These are phyloP conservation scores for Dioscorea alata DNA, from an alignment of 106 monocot species.

Conservation along the genomic window DNA sequence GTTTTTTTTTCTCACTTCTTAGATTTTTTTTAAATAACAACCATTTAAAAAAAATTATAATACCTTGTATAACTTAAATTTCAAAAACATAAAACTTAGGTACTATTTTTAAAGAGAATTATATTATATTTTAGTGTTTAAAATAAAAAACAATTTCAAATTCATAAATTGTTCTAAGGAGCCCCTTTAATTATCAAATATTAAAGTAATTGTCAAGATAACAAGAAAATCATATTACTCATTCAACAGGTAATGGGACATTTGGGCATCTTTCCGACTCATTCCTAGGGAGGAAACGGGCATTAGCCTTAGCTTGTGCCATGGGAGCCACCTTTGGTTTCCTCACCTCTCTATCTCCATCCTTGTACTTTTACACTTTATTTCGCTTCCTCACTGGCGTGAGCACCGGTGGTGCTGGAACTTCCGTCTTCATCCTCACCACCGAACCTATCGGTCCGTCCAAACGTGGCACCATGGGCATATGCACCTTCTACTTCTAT, in stretches of 20 bases:
- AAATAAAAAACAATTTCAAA: no score
- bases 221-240: neutral
- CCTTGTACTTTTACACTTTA: neutral
- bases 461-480: conserved; percentile 3
- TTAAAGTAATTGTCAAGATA: neutral
- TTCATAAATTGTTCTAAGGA: no score
- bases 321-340: conserved; percentile 7
- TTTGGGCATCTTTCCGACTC: conserved; percentile 24
- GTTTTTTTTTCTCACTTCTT: no score
- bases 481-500: conserved; percentile 22
- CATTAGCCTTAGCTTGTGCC: conserved; percentile 7
- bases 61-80: no score
- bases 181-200: neutral
- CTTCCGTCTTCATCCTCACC: conserved; percentile 17
- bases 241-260: conserved; percentile 17
- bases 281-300: conserved; percentile 15
- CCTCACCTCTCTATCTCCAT: conserved; percentile 1
- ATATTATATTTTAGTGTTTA: no score
- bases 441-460: conserved; percentile 21
- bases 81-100: no score
- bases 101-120: no score
- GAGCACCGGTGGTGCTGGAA: conserved; percentile 8
- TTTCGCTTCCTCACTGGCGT: conserved; percentile 14
- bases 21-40: no score
- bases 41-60: no score